Evolutionary conservation across 768 basidiomycete species (phyloP), one percentile per base, ranked within the genome.

Genomic region (Boletus vinaceobasis): DNA sequence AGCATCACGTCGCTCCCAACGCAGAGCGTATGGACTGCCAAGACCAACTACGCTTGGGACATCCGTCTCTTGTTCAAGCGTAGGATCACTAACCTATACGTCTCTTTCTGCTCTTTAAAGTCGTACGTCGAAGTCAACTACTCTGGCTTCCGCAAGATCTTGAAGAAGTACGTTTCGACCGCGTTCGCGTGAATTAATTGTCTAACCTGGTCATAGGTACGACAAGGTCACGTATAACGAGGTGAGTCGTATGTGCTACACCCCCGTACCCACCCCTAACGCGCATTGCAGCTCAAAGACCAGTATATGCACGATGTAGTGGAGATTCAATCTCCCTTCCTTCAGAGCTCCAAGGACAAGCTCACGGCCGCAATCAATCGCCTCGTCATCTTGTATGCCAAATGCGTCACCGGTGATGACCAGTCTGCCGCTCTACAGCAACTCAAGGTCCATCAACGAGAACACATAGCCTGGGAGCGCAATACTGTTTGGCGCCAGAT

Each of bases 401-500:
- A 88, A 62, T 93, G 96, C 58, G 89, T 95, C 29, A 86, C 90
- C 0, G 78, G 77, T 2, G 88, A 86, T 9, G 89, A 98, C 70
- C 64, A 73, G 21, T 71, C 75, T 2, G 67, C 80, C 17, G 95
- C 95, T 0, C 79, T 83, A 40, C 85, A 90, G 60, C 90, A 96
- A 66, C 81, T 99, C 43, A 84, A 85, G 58, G 78, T 93, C 15
- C 85, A 95, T 68, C 86, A 95, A 53, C 85, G 93, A 19, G 94
- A 98, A 71, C 88, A 93, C 66, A 89, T 96, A 58, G 95, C 96
- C 4, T 96, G 95, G 86, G 96, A 98, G 65, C 83, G 97, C 32
- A 94, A 98, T 65, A 99, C 97, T 1, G 88, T 98, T 13, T 99
- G 97, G 97, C 80, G 93, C 26, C 88, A 92, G 70, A 95, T 97